These are phyloP conservation scores for Juglanconis juglandina DNA, from an alignment of 2,329 filamentous ascomycete species.

Conservation along the genomic window DNA sequence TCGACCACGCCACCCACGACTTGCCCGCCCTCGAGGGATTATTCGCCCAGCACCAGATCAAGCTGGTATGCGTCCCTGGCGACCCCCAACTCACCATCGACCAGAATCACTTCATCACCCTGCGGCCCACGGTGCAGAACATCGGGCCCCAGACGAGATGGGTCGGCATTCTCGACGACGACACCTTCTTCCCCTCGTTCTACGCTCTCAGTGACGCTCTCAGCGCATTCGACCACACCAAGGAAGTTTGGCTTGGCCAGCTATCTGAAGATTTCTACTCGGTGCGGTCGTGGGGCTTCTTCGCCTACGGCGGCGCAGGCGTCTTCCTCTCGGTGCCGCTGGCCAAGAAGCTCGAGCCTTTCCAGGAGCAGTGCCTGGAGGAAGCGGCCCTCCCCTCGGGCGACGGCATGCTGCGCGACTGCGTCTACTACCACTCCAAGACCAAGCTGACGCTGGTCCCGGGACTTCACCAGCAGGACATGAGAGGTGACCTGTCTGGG, in stretches of 20 bases:
- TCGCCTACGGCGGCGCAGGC: constrained; percentile 61
- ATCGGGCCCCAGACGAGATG: constrained; percentile 45
- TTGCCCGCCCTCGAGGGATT: constrained; percentile 30
- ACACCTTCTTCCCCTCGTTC: constrained; percentile 61
- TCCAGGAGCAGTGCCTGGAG: constrained; percentile 47
- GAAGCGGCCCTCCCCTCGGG: constrained; percentile 35
- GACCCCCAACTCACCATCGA: constrained; percentile 38
- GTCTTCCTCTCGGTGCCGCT: constrained; percentile 55
- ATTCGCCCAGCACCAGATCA: constrained; percentile 29
- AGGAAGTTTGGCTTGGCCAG: constrained; percentile 52
- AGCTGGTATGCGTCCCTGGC: constrained; percentile 20
- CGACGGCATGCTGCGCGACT: constrained; percentile 55
- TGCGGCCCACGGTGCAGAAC: constrained; percentile 46
- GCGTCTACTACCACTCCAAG: constrained; percentile 52
- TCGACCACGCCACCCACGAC: constrained; percentile 33
- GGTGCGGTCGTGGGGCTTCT: constrained; percentile 49
- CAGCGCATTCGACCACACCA: constrained; percentile 43
- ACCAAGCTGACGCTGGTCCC: constrained; percentile 54
- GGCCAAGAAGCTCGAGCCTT: constrained; percentile 42
- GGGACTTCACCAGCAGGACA: constrained; percentile 56
- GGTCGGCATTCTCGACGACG: constrained; percentile 58
- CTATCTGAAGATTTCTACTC: constrained; percentile 54
- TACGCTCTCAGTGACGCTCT: constrained; percentile 47
- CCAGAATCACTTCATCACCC: constrained; percentile 55
- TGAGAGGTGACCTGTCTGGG: constrained; percentile 51